Base-by-base conservation (phyloP, 768 basidiomycete genomes). In the Pholiota conissans region DNA sequence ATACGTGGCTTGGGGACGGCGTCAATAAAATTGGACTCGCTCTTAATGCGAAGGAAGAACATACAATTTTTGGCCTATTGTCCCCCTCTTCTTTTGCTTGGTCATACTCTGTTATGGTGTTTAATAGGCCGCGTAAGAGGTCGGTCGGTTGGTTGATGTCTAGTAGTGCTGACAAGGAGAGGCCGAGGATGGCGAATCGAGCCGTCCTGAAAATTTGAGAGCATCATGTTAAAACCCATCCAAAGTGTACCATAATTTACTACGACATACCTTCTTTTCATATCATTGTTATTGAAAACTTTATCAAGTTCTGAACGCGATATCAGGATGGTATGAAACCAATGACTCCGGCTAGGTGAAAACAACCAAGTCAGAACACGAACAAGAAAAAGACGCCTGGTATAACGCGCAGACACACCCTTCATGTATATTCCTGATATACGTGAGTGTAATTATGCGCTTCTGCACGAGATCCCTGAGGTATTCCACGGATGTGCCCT, bases 261-360 rank as follows among this genome's bases (percentile, higher is more conserved):
- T 35, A 30, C 26, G 18, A 65, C 64, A 45, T 34, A 91, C 91
- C 91, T 81, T 72, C 85, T 90, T 78, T 84, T 88, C 86, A 93
- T 93, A 18, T 82, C 83, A 6, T 71, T 70, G 67, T 90, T 91
- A 63, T 78, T 85, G 69, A 94, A 95, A 54, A 83, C 83, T 49
- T 78, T 83, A 56, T 91, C 87, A 3, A 95, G 82, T 53, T 93
- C 93, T 16, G 75, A 65, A 48, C 83, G 83, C 54, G 88, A 85
- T 65, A 95, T 83, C 66, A 90, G 80, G 63, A 95, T 86, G 11
- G 93, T 95, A 69, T 93, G 90, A 66, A 91, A 91, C 92, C 92
- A 93, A 67, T 92, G 87, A 61, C 85, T 86, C 54, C 85, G 86
- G 52, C 92, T 93, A 61, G 50, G 49, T 51, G 45, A 52, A 59